Base-by-base conservation (phyloP, 83 land plant species). In the Larix sibirica region DNA sequence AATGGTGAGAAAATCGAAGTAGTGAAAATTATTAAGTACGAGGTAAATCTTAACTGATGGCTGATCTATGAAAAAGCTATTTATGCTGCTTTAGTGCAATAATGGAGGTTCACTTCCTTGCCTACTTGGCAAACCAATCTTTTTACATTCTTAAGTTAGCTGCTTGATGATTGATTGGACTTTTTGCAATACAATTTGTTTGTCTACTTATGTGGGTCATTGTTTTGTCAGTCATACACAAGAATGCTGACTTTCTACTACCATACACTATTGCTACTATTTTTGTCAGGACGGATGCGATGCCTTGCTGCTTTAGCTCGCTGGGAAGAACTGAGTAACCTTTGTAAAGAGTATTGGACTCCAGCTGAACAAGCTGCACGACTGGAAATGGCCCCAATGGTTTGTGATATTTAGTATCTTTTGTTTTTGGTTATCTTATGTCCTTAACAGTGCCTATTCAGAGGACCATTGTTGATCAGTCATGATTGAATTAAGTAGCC, bases 371-470 rank as follows among this genome's bases (percentile, higher is more conserved):
- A 90, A 63, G 86, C 96, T 79, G 97, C 99, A 73, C 89, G 99
- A 70, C 84, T 96, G 58, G 99, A 98, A 76, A 98, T 98, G 98
- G 99, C 99, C 63, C 99, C 99, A 62, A 93, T 98, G 98, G 99
- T 97, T 68, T 56, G 66, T 66, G 31, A n/a, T 47, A 17, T 14
- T 74, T 71, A 20, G 33, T 73, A 40, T 56, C 16, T 56, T 10
- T 64, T 31, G 38, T 79, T 67, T 62, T 36, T 58, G 58, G 63
- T 81, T 47, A 56, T 28, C 26, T 69, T 58, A 44, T 12, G 54
- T 47, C 17, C 77, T 24, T 74, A n/a, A 44, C 44, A 16, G 4
- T 21, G 17, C 56, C 16, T 74, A 2, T 40, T 2, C 24, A n/a
- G 40, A 44, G 56, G 23, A 24, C 56, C 14, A 44, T 10, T 12